Evolutionary conservation across 768 basidiomycete genomes (phyloP).

Genomic region (Sporobolomyces roseus): DNA sequence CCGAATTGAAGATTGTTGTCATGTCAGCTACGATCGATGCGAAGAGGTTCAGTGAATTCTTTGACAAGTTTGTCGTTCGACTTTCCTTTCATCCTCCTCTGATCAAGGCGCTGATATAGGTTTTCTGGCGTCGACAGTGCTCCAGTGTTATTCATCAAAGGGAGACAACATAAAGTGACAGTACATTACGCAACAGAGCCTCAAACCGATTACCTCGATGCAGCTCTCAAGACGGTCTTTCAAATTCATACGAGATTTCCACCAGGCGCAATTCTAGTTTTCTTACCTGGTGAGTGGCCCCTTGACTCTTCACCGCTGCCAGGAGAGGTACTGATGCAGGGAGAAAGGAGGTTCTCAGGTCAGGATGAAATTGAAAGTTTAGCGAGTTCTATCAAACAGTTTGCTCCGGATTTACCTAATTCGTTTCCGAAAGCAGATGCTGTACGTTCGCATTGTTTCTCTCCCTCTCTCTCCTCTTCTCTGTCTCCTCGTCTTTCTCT

Average conservation of each 20-base stretch:
- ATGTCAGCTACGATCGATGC: constrained; percentile 99
- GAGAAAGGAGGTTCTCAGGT: background rate
- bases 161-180: constrained; percentile 85
- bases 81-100: background rate
- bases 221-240: constrained; percentile 87
- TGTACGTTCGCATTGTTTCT: too few relatives aligned
- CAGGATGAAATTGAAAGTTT: constrained; percentile 95
- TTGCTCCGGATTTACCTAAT: constrained; percentile 25
- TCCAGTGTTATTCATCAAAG: constrained; percentile 82
- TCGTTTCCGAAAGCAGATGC: constrained; percentile 1
- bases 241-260: constrained; percentile 79
- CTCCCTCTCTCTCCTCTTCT: too few relatives aligned
- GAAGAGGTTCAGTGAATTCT: constrained; percentile 86
- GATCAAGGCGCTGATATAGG: background rate
- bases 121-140: constrained; percentile 56
- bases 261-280: constrained; percentile 84
- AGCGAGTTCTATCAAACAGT: constrained; percentile 62
- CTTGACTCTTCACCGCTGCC: too few relatives aligned
- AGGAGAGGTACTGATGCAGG: too few relatives aligned
- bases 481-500: too few relatives aligned
- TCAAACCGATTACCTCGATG: constrained; percentile 78
- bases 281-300: constrained; percentile 65
- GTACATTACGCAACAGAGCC: constrained; percentile 71
- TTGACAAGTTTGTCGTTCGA: constrained; percentile 62
- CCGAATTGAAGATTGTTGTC: constrained; percentile 82